A percentile compares a stretch with the other conserved stretches of the same genome.
Evolutionary conservation across 768 basidiomycete species (phyloP).

Genomic region (Tylopilus intermedius): DNA sequence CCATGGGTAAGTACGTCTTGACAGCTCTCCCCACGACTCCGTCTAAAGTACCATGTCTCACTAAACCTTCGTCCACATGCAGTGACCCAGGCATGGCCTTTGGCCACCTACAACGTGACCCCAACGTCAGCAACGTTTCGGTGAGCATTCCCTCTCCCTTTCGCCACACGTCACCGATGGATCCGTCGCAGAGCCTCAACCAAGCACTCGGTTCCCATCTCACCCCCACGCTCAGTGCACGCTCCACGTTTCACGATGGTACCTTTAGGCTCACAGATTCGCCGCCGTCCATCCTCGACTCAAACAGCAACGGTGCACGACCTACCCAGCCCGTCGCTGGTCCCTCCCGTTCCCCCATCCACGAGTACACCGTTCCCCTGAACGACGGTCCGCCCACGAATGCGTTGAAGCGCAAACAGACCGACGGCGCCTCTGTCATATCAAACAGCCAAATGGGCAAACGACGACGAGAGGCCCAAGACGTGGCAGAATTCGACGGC

Average conservation of each 20-base stretch:
- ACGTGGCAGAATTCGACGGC: conserved; percentile 25
- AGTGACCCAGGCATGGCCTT: conserved; percentile 62
- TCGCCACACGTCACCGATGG: conserved; percentile 21
- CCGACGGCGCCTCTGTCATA: conserved; percentile 28
- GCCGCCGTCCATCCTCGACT: conserved; percentile 29
- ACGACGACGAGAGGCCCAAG: conserved; percentile 29
- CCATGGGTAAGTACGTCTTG: conserved; percentile 30
- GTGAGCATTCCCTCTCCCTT: conserved; percentile 38
- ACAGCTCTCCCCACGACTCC: conserved; percentile 3
- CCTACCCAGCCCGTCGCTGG: conserved; percentile 26
- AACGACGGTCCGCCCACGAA: conserved; percentile 22
- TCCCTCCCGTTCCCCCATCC: conserved; percentile 31
- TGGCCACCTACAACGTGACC: conserved; percentile 55
- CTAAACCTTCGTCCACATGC: conserved; percentile 19
- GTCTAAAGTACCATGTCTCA: conserved; percentile 11
- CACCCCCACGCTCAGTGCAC: conserved; percentile 33
- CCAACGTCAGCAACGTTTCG: conserved; percentile 53
- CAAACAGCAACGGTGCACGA: conserved; percentile 21
- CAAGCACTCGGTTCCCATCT: conserved; percentile 57
- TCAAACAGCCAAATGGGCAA: conserved; percentile 26
- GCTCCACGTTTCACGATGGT: conserved; percentile 30
- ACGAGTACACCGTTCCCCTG: conserved; percentile 30
- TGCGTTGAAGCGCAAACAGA: conserved; percentile 43
- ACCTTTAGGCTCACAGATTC: conserved; percentile 29
- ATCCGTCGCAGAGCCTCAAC: conserved; percentile 44